A percentile compares a stretch with the other conserved stretches of the same genome.
Conservation (phyloP, 345 rosid species). For the Pistacia vera region DNA sequence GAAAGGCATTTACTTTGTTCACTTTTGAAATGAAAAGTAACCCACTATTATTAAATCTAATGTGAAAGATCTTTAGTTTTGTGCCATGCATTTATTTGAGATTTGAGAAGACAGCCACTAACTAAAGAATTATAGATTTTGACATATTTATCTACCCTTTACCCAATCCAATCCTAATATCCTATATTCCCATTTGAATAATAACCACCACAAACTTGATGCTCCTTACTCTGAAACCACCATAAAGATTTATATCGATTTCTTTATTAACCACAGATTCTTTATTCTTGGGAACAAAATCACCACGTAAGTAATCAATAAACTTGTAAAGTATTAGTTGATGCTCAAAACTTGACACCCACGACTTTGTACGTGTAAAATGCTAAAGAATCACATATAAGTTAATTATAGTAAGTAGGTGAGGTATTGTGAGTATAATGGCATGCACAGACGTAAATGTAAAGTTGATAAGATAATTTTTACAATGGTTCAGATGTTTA, state of each 20-base stretch:
- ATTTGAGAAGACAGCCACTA: neutral
- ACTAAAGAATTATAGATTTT: neutral
- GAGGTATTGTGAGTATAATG: no score
- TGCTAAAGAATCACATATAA: no score
- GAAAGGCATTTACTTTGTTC: neutral
- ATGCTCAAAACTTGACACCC: no score
- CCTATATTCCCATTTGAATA: neutral
- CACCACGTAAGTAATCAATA: no score
- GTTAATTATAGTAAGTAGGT: no score
- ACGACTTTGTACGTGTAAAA: no score
- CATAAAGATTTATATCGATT: neutral
- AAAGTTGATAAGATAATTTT: no score
- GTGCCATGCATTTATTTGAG: neutral
- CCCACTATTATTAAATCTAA: neutral
- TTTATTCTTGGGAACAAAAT: neutral
- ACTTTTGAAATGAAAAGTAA: no score
- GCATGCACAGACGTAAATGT: no score
- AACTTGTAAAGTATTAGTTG: no score
- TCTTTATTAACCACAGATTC: neutral
- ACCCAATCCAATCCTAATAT: neutral
- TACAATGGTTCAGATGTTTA: no score
- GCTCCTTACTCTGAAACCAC: neutral
- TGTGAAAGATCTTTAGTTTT: neutral
- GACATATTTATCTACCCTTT: neutral
- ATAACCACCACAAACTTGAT: neutral